Percentiles rank a stretch among this genome's conserved stretches.
Evolutionary conservation across 441 rosid species (phyloP).

Genomic region (Adansonia gregorii): DNA sequence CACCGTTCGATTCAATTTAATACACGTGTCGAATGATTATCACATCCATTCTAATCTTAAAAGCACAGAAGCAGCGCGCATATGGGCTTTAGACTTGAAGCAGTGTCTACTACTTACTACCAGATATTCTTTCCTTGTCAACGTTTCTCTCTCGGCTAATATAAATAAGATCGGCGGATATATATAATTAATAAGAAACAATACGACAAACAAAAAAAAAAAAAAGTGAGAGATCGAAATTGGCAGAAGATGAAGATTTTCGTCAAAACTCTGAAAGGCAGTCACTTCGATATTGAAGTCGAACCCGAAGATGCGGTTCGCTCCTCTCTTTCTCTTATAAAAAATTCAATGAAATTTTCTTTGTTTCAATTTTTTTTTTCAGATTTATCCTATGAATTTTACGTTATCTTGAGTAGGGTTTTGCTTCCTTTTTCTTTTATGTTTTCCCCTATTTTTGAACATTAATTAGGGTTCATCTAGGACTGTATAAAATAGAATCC

Average conservation of each 20-base stretch:
- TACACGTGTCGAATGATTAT: background rate
- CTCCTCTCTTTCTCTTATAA: background rate
- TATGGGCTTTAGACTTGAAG: background rate
- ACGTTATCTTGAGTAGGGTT: background rate
- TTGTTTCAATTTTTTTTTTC: background rate
- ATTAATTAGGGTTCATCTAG: constrained; percentile 5
- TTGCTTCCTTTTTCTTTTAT: background rate
- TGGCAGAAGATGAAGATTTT: constrained; percentile 64
- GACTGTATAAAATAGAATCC: background rate
- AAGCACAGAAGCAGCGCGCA: background rate
- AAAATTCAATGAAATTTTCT: no score
- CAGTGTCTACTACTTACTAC: background rate
- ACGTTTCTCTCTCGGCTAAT: background rate
- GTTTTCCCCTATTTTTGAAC: constrained; percentile 6
- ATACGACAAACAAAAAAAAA: no score
- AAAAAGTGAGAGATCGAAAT: background rate
- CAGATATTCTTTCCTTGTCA: constrained; percentile 15
- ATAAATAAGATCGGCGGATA: constrained; percentile 18
- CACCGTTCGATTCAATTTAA: background rate
- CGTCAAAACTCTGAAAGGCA: constrained; percentile 80
- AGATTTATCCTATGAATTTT: background rate
- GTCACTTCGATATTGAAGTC: constrained; percentile 76
- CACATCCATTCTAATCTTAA: background rate
- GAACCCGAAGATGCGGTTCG: constrained; percentile 65
- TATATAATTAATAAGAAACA: background rate